phyloP scores from a whole-genome alignment of 2,329 filamentous ascomycete species.

The Bimuria novae-zelandiae region DNA sequence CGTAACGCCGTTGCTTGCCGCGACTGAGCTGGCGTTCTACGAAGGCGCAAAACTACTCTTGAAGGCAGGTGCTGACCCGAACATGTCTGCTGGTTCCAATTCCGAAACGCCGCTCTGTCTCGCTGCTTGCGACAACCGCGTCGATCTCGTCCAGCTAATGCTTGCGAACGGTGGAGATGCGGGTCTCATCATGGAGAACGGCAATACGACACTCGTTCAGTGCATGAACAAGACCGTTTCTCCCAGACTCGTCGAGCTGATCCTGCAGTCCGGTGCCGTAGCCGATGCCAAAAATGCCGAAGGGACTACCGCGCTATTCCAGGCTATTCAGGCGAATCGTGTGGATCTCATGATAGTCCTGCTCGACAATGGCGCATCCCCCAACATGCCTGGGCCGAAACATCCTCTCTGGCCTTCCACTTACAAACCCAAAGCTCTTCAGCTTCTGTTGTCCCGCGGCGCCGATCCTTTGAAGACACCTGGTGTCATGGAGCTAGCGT shows the following conservation, averaged over 20 bases:
- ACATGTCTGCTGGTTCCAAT: constrained; percentile 58
- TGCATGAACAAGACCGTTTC: constrained; percentile 63
- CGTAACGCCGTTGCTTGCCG: constrained; percentile 34
- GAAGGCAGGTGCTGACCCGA: constrained; percentile 54
- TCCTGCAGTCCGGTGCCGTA: constrained; percentile 64
- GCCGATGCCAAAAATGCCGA: constrained; percentile 64
- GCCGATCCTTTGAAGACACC: constrained; percentile 65
- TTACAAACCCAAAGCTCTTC: constrained; percentile 62
- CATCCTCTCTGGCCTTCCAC: constrained; percentile 70
- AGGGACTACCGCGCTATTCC: constrained; percentile 67
- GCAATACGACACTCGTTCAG: constrained; percentile 63
- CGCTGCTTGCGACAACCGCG: constrained; percentile 56
- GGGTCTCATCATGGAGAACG: constrained; percentile 57
- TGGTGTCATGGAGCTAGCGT: constrained; percentile 67
- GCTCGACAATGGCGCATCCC: constrained; percentile 65
- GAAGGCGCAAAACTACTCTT: constrained; percentile 53
- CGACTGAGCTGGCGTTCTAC: constrained; percentile 32
- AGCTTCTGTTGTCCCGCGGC: constrained; percentile 62
- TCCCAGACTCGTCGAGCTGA: constrained; percentile 58
- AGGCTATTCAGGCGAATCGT: constrained; percentile 62
- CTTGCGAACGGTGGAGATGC: constrained; percentile 64
- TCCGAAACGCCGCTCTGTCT: constrained; percentile 59
- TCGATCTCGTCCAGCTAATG: constrained; percentile 61
- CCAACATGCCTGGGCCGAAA: constrained; percentile 71
- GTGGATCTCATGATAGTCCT: constrained; percentile 60